Percentiles rank a stretch among this genome's conserved stretches.
phyloP scores from a whole-genome alignment of 2,329 filamentous ascomycete species.

The Sporothrix inflata region DNA sequence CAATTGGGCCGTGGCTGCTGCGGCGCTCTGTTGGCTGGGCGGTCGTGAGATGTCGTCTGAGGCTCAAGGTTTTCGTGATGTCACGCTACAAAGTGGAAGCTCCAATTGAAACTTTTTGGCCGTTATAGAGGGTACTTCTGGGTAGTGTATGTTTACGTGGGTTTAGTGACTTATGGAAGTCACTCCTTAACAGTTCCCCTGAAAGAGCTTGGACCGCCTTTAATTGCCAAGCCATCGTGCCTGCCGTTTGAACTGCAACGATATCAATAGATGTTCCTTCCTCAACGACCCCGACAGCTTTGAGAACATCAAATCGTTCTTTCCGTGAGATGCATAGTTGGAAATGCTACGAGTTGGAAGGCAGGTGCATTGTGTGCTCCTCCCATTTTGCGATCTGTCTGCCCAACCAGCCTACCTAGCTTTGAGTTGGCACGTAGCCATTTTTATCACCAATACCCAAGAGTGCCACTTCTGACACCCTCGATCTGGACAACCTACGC shows the following conservation, averaged over 20 bases:
- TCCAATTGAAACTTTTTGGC: background rate
- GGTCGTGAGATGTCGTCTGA: slow-evolving; percentile 3
- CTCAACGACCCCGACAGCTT: background rate
- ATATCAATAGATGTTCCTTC: background rate
- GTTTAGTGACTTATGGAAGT: background rate
- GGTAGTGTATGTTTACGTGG: background rate
- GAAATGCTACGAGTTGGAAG: no score
- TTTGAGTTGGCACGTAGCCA: background rate
- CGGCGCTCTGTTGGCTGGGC: background rate
- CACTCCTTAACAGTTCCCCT: background rate
- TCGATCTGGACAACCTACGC: background rate
- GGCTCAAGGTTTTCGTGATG: slow-evolving; percentile 16
- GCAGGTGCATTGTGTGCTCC: background rate
- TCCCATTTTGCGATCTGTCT: background rate
- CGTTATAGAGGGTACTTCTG: background rate
- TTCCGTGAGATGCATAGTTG: background rate
- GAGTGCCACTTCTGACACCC: background rate
- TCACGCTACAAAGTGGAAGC: slow-evolving; percentile 20
- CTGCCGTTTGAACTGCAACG: background rate
- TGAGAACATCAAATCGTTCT: no score
- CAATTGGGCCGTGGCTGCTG: background rate
- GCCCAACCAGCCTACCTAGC: background rate
- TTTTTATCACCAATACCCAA: background rate
- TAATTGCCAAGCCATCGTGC: slow-evolving; percentile 7
- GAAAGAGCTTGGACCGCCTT: slow-evolving; percentile 8